These are phyloP conservation scores for Suillus placidus DNA, from an alignment of 768 basidiomycete genomes.

Conservation along the genomic window DNA sequence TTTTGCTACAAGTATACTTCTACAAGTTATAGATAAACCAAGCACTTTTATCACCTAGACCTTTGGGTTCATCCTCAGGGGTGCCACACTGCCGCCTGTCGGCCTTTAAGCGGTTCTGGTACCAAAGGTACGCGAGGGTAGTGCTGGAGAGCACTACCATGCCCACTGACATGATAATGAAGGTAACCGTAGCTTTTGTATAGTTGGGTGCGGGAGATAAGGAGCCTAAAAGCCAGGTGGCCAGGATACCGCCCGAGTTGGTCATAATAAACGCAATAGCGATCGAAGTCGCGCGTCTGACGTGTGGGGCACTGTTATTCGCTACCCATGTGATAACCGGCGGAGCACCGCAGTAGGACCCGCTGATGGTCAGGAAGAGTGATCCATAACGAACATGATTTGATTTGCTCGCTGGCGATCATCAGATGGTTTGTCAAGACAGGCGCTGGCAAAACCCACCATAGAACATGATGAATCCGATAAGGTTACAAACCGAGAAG, in stretches of 20 bases:
- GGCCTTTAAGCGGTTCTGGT: slow-evolving; percentile 51
- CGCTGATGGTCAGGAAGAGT: slow-evolving; percentile 56
- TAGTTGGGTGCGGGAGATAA: slow-evolving; percentile 55
- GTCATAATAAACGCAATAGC: slow-evolving; percentile 61
- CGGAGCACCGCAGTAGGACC: slow-evolving; percentile 56
- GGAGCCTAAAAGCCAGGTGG: slow-evolving; percentile 59
- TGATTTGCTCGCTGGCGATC: slow-evolving; percentile 32
- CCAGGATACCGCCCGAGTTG: slow-evolving; percentile 61
- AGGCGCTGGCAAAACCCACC: slow-evolving; percentile 35
- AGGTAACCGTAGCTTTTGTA: slow-evolving; percentile 45
- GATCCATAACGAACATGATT: slow-evolving; percentile 51
- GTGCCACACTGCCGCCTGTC: slow-evolving; percentile 33
- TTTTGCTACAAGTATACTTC: background rate
- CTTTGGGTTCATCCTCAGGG: slow-evolving; percentile 40
- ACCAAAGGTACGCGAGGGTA: slow-evolving; percentile 44
- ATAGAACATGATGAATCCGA: slow-evolving; percentile 61
- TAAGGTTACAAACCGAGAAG: slow-evolving; percentile 43
- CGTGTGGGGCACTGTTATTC: slow-evolving; percentile 61
- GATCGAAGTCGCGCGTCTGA: slow-evolving; percentile 58
- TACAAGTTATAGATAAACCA: slow-evolving; percentile 57
- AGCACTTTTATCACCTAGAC: slow-evolving; percentile 52
- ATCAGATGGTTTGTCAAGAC: background rate
- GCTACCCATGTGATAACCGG: slow-evolving; percentile 60
- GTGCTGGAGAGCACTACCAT: slow-evolving; percentile 40
- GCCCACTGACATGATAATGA: slow-evolving; percentile 39